A percentile compares a stretch with the other conserved stretches of the same genome.
phyloP scores from a whole-genome alignment of 768 basidiomycete species.

The Phaeotremella skinneri region DNA sequence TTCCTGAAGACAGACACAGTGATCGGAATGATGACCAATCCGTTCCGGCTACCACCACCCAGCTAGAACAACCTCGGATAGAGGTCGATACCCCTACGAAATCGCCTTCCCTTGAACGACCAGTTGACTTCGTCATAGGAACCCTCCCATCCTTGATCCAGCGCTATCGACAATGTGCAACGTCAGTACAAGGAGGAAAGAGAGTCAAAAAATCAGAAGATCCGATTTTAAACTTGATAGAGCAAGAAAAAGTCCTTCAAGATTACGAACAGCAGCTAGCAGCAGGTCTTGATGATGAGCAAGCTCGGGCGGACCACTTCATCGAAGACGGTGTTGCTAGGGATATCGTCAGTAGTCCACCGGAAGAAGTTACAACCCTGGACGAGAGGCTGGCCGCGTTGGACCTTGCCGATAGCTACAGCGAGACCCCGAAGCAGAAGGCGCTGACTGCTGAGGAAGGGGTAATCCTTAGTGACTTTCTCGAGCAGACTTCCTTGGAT shows the following conservation, averaged over 20 bases:
- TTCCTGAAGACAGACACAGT: no score
- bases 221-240: not conserved
- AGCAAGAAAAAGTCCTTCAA: not conserved
- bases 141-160: not conserved
- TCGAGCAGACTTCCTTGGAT: not conserved
- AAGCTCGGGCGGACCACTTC: not conserved
- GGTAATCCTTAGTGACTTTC: constrained; percentile 23
- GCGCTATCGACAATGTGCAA: not conserved
- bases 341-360: constrained; percentile 1
- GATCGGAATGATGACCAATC: no score
- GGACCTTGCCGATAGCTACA: constrained; percentile 15
- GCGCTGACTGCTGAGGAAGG: constrained; percentile 39
- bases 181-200: not conserved
- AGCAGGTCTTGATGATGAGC: not conserved
- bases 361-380: constrained; percentile 2
- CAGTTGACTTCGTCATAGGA: no score
- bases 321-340: constrained; percentile 2
- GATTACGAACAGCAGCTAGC: not conserved
- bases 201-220: not conserved
- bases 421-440: constrained; percentile 40
- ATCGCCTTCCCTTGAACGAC: no score
- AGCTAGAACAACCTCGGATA: no score
- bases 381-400: constrained; percentile 32
- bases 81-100: no score
- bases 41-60: no score